Evolutionary conservation across 2,329 filamentous ascomycete species (phyloP).

Genomic region (Colletotrichum liaoningense): DNA sequence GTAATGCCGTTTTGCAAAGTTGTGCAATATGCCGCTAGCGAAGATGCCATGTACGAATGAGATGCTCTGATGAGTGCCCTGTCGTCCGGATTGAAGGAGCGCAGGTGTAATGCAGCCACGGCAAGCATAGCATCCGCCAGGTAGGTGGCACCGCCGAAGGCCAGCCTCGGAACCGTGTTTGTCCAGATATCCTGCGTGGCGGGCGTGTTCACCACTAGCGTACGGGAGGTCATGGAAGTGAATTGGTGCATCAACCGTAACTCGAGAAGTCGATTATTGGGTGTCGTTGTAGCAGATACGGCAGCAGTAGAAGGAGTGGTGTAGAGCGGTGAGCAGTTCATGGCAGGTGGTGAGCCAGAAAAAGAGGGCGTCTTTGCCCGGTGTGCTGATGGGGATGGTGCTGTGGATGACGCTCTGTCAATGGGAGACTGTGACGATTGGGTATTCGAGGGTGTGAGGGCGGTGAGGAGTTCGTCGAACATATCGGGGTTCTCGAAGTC

Average conservation of each 20-base stretch:
- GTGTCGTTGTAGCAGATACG: slow-evolving; percentile 45
- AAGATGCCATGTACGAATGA: slow-evolving; percentile 74
- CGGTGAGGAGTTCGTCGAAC: slow-evolving; percentile 55
- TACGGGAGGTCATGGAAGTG: slow-evolving; percentile 69
- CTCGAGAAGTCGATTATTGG: slow-evolving; percentile 64
- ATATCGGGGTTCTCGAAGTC: slow-evolving; percentile 70
- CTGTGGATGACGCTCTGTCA: slow-evolving; percentile 39
- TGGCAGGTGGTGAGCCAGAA: slow-evolving; percentile 28
- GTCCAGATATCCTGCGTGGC: slow-evolving; percentile 69
- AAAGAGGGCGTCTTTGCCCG: slow-evolving; percentile 38
- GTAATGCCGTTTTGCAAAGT: slow-evolving; percentile 68
- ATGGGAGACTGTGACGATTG: slow-evolving; percentile 39
- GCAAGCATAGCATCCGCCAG: slow-evolving; percentile 73
- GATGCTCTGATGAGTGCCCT: slow-evolving; percentile 70
- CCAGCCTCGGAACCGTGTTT: slow-evolving; percentile 68
- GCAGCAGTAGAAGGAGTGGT: slow-evolving; percentile 45
- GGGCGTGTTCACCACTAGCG: slow-evolving; percentile 65
- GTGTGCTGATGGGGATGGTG: slow-evolving; percentile 39
- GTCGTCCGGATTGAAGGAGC: slow-evolving; percentile 67
- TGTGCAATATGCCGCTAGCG: slow-evolving; percentile 69
- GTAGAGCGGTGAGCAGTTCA: slow-evolving; percentile 49
- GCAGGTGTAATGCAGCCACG: slow-evolving; percentile 72
- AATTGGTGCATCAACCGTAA: slow-evolving; percentile 74
- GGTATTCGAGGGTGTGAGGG: slow-evolving; percentile 37
- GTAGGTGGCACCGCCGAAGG: slow-evolving; percentile 68